These are phyloP conservation scores for Peterozyma xylosa DNA, from an alignment of 805 yeast genomes.

Conservation along the genomic window DNA sequence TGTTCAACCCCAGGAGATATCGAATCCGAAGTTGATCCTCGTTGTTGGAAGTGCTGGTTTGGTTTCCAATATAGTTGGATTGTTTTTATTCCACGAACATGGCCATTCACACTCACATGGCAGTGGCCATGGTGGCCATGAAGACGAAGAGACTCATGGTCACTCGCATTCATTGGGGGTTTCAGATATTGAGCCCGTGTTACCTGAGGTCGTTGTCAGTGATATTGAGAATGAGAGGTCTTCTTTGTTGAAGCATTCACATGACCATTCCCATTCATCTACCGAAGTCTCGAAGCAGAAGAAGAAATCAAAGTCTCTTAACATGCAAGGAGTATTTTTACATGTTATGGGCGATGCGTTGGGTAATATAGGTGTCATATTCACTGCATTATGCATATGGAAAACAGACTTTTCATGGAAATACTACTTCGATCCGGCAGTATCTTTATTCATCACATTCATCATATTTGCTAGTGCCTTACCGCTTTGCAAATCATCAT, in stretches of 20 bases:
- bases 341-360: constrained; percentile 96
- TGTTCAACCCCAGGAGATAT: constrained; percentile 68
- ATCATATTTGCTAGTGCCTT: constrained; percentile 88
- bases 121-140: constrained; percentile 14
- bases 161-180: constrained; percentile 13
- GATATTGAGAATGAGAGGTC: constrained; percentile 9
- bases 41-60: constrained; percentile 82
- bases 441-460: constrained; percentile 77
- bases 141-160: neutral
- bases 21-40: constrained; percentile 76
- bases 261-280: neutral
- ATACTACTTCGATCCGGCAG: constrained; percentile 76
- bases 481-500: constrained; percentile 81
- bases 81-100: constrained; percentile 83
- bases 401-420: constrained; percentile 86
- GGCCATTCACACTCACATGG: constrained; percentile 45
- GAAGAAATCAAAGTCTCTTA: constrained; percentile 54
- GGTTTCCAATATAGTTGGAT: constrained; percentile 73
- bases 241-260: constrained; percentile 8
- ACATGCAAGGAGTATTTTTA: constrained; percentile 94
- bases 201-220: constrained; percentile 12
- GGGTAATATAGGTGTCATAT: constrained; percentile 90
- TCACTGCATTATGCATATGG: constrained; percentile 90
- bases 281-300: constrained; percentile 5
- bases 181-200: constrained; percentile 12